A percentile compares a stretch with the other conserved stretches of the same genome.
Conservation (phyloP, 805 yeast genomes). For the Schwanniomyces sp. region DNA sequence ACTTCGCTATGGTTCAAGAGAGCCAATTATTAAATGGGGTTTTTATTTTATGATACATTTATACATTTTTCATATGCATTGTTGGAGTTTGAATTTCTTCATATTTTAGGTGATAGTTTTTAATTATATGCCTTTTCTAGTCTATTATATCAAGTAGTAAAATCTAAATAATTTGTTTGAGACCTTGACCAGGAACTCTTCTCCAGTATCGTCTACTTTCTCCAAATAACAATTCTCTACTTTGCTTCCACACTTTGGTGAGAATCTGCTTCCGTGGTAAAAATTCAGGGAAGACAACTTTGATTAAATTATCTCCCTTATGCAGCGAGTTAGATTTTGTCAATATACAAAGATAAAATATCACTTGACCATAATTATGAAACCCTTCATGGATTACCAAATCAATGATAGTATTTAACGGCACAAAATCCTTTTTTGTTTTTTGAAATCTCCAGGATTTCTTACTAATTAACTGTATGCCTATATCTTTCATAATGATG, state of each 20-base stretch:
- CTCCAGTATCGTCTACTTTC: conserved; percentile 28
- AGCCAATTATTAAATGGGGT: neutral
- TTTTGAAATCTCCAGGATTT: conserved; percentile 21
- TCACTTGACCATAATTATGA: conserved; percentile 59
- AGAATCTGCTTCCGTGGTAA: conserved; percentile 43
- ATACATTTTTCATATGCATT: neutral
- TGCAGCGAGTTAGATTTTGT: conserved; percentile 29
- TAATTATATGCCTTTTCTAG: neutral
- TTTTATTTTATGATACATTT: neutral
- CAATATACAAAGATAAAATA: conserved; percentile 62
- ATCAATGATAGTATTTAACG: conserved; percentile 58
- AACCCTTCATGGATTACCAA: conserved; percentile 77
- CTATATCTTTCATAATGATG: conserved; percentile 44
- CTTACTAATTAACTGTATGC: conserved; percentile 43
- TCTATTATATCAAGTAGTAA: neutral
- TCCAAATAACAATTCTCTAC: conserved; percentile 38
- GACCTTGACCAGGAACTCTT: conserved; percentile 38
- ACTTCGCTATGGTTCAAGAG: neutral
- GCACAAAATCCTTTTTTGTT: conserved; percentile 45
- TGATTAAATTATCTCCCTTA: conserved; percentile 16
- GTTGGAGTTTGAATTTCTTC: neutral
- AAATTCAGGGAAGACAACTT: conserved; percentile 42
- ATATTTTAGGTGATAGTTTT: neutral
- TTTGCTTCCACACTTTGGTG: conserved; percentile 37
- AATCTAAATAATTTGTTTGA: conserved; percentile 15